Percentiles rank a stretch among this genome's conserved stretches.
phyloP scores from a whole-genome alignment of 805 yeast genomes.

The Myxozyma sirexii region DNA sequence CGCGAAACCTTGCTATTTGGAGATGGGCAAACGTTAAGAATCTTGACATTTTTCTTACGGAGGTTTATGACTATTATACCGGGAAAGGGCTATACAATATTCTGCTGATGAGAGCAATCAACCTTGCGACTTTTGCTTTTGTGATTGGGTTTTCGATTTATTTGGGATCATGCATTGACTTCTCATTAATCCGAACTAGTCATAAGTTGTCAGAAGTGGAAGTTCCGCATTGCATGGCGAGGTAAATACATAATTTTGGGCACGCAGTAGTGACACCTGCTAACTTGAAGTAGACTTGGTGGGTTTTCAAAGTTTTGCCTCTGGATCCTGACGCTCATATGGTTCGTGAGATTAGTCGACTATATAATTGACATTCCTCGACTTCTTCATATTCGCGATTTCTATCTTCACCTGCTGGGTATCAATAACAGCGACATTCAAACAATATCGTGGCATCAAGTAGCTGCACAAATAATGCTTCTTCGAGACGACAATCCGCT shows the following conservation, averaged over 20 bases:
- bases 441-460: slow-evolving; percentile 90
- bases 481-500: slow-evolving; percentile 80
- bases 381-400: slow-evolving; percentile 71
- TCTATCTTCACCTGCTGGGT: slow-evolving; percentile 70
- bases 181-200: slow-evolving; percentile 47
- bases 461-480: slow-evolving; percentile 72
- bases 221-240: slow-evolving; percentile 52
- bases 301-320: slow-evolving; percentile 57
- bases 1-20: slow-evolving; percentile 83
- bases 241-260: no score
- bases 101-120: slow-evolving; percentile 64
- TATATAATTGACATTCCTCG: slow-evolving; percentile 64
- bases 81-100: slow-evolving; percentile 86
- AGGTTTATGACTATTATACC: slow-evolving; percentile 77
- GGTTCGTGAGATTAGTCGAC: slow-evolving; percentile 46
- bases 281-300: slow-evolving; percentile 16
- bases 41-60: slow-evolving; percentile 80
- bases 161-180: slow-evolving; percentile 80
- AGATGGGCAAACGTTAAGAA: slow-evolving; percentile 96
- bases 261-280: no score
- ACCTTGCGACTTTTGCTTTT: slow-evolving; percentile 73
- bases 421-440: slow-evolving; percentile 79
- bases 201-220: slow-evolving; percentile 47
- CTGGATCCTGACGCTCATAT: slow-evolving; percentile 57
- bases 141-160: slow-evolving; percentile 78